Percentiles rank a stretch among this genome's conserved stretches.
Conservation (phyloP, 2,329 filamentous ascomycete genomes). For the Microdochium paspali region DNA sequence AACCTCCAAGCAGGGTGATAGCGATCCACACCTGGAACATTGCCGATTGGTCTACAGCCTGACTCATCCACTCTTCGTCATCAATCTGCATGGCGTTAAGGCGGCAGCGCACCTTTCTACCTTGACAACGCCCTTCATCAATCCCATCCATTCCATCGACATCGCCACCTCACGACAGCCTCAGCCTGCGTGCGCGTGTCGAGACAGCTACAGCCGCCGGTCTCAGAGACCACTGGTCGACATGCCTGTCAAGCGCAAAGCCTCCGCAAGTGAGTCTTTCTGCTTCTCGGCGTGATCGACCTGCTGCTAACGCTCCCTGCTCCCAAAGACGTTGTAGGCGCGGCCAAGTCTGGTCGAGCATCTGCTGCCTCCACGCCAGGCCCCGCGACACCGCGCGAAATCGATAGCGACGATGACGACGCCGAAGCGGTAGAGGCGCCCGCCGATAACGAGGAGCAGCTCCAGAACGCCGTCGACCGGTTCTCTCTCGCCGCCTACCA, state of each 20-base stretch:
- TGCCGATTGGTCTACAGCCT: neutral
- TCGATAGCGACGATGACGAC: conserved; percentile 46
- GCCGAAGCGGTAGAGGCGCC: conserved; percentile 24
- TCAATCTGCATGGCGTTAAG: neutral
- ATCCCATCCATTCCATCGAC: neutral
- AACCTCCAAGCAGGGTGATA: neutral
- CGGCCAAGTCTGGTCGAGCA: conserved; percentile 44
- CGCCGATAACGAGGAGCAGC: conserved; percentile 42
- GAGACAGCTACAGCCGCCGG: neutral
- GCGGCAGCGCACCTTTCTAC: no score
- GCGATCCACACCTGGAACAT: neutral
- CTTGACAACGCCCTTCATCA: neutral
- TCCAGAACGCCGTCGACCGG: conserved; percentile 50
- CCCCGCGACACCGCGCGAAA: conserved; percentile 48
- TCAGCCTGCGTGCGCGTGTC: neutral
- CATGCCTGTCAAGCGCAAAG: conserved; percentile 1
- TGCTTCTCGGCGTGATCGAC: neutral
- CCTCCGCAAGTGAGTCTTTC: neutral
- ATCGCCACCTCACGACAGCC: neutral
- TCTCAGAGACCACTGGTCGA: neutral
- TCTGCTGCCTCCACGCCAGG: conserved; percentile 53
- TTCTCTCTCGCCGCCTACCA: conserved; percentile 47
- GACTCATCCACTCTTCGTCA: neutral
- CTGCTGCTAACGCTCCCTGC: neutral
- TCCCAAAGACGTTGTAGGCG: conserved; percentile 28